Evolutionary conservation across 2,329 filamentous ascomycete genomes (phyloP), one percentile per base, ranked within the genome.

Genomic region (Calonectria ilicicola): DNA sequence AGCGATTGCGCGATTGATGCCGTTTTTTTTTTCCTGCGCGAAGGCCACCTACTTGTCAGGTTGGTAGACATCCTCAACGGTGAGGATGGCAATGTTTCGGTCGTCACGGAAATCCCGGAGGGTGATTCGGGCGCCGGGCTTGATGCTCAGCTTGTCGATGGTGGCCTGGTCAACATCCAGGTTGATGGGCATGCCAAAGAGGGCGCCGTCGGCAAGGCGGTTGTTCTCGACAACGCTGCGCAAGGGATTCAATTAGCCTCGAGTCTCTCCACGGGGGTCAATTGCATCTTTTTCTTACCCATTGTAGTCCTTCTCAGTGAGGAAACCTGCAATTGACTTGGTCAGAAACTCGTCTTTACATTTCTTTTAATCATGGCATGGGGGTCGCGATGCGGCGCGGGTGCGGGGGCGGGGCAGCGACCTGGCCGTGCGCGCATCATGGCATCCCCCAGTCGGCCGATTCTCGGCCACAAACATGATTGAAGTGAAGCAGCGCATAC

Each of bases 141-240:
- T 94, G 81, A 98, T 89, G 75, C 91, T 92, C 38, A 93, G 84
- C 80, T 92, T 89, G 77, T 96, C 89, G 82, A 98, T 94, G 72
- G 91, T 91, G 82, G 93, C 86, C 83, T 95, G 89, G 76, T 90
- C 91, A 74, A 97, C 88, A 84, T 99, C 97, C 77, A 99, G 93
- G 80, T 94, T 97, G 85, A 99, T 98, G 81, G 97, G 97, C 87
- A 99, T 99, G 85, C 92, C 94, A 88, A 98, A 98, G 80, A 99
- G 93, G 83, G 92, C 93, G 84, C 97, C 97, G 86, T 95, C 93
- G 72, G 92, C 92, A 72, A 99, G 93, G 80, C 97, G 94, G 88
- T 94, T 93, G 80, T 96, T 91, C 85, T 93, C 92, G 78, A 98
- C 96, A 76, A 99, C 97, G 76, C 95, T 97, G 82, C 42, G 10